Base-by-base conservation (phyloP, 306 rosid genomes). In the Pueraria montana region DNA sequence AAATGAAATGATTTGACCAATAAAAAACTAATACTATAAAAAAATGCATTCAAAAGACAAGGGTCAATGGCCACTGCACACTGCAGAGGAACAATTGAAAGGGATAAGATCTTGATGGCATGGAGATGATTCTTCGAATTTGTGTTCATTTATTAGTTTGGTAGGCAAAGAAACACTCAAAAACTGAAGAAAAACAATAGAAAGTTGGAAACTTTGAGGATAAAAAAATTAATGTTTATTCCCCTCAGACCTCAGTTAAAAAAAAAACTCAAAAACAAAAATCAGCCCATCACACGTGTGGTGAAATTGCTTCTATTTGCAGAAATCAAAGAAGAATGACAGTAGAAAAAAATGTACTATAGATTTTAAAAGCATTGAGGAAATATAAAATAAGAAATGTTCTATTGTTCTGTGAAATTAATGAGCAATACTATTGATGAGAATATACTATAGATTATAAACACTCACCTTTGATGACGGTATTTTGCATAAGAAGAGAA, bases 401-500 rank as follows among this genome's bases (percentile, higher is more conserved):
- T n/a, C 18, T 23, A 43, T 9, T 21, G 17, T 23, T 50, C 4
- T 66, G 16, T 70, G 76, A 45, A 56, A 55, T 11, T 26, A n/a
- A 38, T 43, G 34, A 80, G 27, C 63, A 74, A 20, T 52, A 38
- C 1, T 32, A 13, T 42, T 11, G 11, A 8, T 38, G 43, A 38
- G 43, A 38, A 38, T 38, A 0, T 38, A 8, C 43, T 4, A 21
- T 24, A 23, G 78, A 18, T 18, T 7, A 30, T 5, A 70, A 82
- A 23, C 20, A 72, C 86, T 75, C 2, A 88, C 91, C 91, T 76
- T 68, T 85, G 72, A 76, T 68, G 67, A 40, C 4, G 55, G 8
- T 78, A 6, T 18, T 64, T 83, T 42, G 76, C 76, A 70, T 13
- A 49, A 61, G 74, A 24, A 71, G 71, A 81, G 72, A 85, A 42